These are phyloP conservation scores for Helicocarpus griseus DNA, from an alignment of 2,329 filamentous ascomycete genomes.

Conservation along the genomic window DNA sequence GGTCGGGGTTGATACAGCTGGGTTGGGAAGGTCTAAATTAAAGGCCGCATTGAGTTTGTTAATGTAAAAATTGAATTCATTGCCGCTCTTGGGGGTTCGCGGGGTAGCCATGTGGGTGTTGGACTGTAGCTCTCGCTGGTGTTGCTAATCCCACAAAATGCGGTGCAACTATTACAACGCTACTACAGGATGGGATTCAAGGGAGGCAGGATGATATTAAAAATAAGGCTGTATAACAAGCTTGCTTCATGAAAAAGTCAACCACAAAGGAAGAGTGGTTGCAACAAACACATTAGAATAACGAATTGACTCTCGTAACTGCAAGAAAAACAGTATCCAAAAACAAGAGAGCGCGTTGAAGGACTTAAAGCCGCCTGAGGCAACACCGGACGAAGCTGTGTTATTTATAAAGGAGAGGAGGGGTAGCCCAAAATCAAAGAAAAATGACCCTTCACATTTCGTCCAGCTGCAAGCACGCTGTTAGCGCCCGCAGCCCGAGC, in stretches of 20 bases:
- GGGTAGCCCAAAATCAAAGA: not conserved
- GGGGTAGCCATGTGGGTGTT: not conserved
- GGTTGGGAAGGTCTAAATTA: constrained; percentile 24
- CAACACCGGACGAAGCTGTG: not conserved
- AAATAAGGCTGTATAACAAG: not conserved
- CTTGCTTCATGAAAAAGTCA: not conserved
- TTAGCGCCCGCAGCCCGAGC: not conserved
- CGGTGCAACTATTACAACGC: not conserved
- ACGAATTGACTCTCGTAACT: not conserved
- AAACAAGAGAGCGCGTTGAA: not conserved
- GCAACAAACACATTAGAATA: not conserved
- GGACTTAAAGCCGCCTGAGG: not conserved
- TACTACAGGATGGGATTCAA: too few relatives aligned
- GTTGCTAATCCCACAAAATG: not conserved
- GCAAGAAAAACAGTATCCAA: not conserved
- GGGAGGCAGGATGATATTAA: too few relatives aligned
- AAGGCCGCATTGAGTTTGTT: constrained; percentile 26
- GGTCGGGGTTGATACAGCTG: constrained; percentile 14
- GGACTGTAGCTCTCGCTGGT: not conserved
- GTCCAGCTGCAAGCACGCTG: not conserved
- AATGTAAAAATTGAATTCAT: constrained; percentile 20
- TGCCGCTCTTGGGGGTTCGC: constrained; percentile 12
- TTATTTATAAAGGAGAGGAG: not conserved
- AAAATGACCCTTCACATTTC: not conserved
- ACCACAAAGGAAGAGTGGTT: not conserved